Evolutionary conservation across 1,284 basidiomycete species (phyloP).

Genomic region (Ganoderma lucidum): DNA sequence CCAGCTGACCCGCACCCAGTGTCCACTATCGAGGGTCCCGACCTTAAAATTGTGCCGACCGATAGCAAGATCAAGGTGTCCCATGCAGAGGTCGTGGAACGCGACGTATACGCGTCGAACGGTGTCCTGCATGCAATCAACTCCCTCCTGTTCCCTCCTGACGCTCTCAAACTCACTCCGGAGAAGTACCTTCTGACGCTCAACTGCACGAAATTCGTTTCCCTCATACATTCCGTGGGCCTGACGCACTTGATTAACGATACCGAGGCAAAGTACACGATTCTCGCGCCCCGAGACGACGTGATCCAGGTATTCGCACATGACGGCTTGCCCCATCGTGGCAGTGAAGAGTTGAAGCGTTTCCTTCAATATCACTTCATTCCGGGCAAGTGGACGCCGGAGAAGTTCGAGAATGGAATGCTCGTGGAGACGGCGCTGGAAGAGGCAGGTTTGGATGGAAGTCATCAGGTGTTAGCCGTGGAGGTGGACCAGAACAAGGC

Average conservation of each 20-base stretch:
- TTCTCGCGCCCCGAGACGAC: slow-evolving; percentile 91
- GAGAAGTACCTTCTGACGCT: slow-evolving; percentile 93
- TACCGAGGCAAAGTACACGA: slow-evolving; percentile 75
- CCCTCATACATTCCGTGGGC: slow-evolving; percentile 84
- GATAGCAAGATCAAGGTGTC: slow-evolving; percentile 67
- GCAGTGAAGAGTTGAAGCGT: slow-evolving; percentile 71
- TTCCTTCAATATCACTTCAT: slow-evolving; percentile 88
- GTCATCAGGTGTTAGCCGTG: slow-evolving; percentile 78
- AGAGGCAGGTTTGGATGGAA: slow-evolving; percentile 71
- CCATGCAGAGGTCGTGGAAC: slow-evolving; percentile 67
- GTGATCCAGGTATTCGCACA: slow-evolving; percentile 70
- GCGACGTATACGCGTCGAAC: slow-evolving; percentile 93
- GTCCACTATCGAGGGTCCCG: slow-evolving; percentile 72
- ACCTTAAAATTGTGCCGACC: slow-evolving; percentile 65
- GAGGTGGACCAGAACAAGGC: slow-evolving; percentile 64
- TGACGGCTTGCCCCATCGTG: slow-evolving; percentile 66
- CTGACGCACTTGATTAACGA: slow-evolving; percentile 84
- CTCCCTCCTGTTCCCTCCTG: slow-evolving; percentile 81
- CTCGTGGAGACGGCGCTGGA: slow-evolving; percentile 82
- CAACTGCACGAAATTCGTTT: slow-evolving; percentile 92
- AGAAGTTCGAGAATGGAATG: slow-evolving; percentile 77
- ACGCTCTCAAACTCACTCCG: slow-evolving; percentile 82
- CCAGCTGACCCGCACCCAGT: slow-evolving; percentile 52
- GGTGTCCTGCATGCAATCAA: slow-evolving; percentile 94
- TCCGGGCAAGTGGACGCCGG: slow-evolving; percentile 74